A percentile compares a stretch with the other conserved stretches of the same genome.
These are phyloP conservation scores for Backusella luteola DNA, from an alignment of 192 early-diverging fungal genomes.

Conservation along the genomic window DNA sequence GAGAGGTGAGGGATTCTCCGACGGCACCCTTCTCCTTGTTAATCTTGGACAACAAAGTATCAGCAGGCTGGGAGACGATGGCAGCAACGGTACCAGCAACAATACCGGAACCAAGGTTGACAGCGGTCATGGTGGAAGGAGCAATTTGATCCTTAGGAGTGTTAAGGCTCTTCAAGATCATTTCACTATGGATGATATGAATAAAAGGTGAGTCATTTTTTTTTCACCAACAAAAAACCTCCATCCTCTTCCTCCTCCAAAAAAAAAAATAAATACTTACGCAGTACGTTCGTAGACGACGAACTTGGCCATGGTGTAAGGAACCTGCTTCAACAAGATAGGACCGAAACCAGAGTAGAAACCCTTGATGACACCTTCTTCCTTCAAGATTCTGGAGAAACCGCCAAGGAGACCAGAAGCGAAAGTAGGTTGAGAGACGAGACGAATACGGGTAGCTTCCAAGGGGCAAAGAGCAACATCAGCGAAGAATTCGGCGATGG, in stretches of 20 bases:
- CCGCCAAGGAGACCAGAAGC: constrained; percentile 60
- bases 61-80: constrained; percentile 66
- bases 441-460: constrained; percentile 73
- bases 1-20: constrained; percentile 56
- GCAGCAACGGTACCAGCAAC: constrained; percentile 69
- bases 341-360: constrained; percentile 81
- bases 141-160: constrained; percentile 49
- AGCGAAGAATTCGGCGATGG: constrained; percentile 74
- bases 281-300: constrained; percentile 58
- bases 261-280: constrained; percentile 31
- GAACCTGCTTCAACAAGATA: constrained; percentile 75
- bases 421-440: constrained; percentile 67
- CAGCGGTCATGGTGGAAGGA: constrained; percentile 40
- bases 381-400: constrained; percentile 55
- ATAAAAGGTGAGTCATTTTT: not conserved
- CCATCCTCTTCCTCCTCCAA: not conserved
- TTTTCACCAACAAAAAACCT: not conserved
- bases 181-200: constrained; percentile 33
- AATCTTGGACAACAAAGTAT: constrained; percentile 71
- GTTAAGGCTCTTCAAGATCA: constrained; percentile 42
- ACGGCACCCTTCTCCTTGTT: constrained; percentile 66
- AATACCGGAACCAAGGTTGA: constrained; percentile 58
- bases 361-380: constrained; percentile 65
- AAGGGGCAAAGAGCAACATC: constrained; percentile 74
- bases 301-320: constrained; percentile 83